Evolutionary conservation across 176 grass and related monocot species (phyloP).

Genomic region (Juncus effusus): DNA sequence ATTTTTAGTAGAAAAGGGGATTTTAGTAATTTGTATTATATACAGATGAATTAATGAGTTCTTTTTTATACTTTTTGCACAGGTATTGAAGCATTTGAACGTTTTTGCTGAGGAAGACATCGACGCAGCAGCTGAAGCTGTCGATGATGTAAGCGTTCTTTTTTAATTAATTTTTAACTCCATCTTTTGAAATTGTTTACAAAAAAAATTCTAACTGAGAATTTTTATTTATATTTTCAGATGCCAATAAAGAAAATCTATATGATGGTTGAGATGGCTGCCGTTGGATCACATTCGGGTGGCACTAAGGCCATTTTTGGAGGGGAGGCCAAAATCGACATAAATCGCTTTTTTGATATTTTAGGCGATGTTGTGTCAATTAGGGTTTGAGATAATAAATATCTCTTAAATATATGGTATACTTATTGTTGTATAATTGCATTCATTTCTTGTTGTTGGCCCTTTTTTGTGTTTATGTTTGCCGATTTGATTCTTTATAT

Average conservation of each 20-base stretch:
- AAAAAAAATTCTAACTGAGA: neutral
- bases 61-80: neutral
- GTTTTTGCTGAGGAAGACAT: conserved; percentile 65
- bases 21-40: neutral
- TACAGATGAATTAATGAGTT: too few relatives aligned
- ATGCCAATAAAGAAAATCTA: conserved; percentile 50
- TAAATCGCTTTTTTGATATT: conserved; percentile 95
- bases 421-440: too few relatives aligned
- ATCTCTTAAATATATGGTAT: too few relatives aligned
- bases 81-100: conserved; percentile 69
- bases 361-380: conserved; percentile 53
- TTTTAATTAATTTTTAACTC: conserved; percentile 1
- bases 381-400: conserved; percentile 14
- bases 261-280: conserved; percentile 68
- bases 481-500: too few relatives aligned
- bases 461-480: too few relatives aligned
- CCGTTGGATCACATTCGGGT: conserved; percentile 50
- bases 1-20: neutral
- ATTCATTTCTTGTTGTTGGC: too few relatives aligned
- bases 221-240: conserved; percentile 35
- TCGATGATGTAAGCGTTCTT: conserved; percentile 68
- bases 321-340: conserved; percentile 54
- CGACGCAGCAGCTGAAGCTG: conserved; percentile 67
- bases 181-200: conserved; percentile 3
- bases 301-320: conserved; percentile 56